A percentile compares a stretch with the other conserved stretches of the same genome.
These are phyloP conservation scores for Xylariaceae sp. DNA, from an alignment of 2,329 filamentous ascomycete species.

Conservation along the genomic window DNA sequence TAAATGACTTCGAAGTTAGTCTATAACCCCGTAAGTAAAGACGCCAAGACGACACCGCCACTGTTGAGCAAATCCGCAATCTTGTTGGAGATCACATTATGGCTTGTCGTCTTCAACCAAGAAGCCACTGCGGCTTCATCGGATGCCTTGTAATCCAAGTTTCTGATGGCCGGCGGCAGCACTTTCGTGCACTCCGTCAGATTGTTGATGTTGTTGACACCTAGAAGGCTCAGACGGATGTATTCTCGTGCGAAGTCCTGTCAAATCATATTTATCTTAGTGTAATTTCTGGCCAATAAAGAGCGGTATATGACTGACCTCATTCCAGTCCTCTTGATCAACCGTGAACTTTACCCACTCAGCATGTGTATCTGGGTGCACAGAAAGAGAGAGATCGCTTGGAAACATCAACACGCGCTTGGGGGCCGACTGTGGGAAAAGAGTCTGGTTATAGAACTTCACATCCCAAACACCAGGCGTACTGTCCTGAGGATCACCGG, in stretches of 20 bases:
- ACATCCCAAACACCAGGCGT: constrained; percentile 53
- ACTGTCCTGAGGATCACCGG: constrained; percentile 47
- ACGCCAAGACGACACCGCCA: not conserved
- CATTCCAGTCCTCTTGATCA: constrained; percentile 40
- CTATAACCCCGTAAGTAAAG: too few species aligned
- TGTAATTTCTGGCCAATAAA: not conserved
- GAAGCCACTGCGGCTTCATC: not conserved
- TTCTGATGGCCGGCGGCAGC: constrained; percentile 34
- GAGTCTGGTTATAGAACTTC: constrained; percentile 44
- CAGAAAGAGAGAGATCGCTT: constrained; percentile 39
- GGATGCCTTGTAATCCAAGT: not conserved
- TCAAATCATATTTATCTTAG: not conserved
- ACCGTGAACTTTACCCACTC: constrained; percentile 37
- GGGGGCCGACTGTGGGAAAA: constrained; percentile 27
- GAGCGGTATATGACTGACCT: constrained; percentile 28
- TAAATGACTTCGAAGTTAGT: too few species aligned
- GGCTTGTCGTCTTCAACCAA: not conserved
- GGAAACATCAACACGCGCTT: constrained; percentile 39
- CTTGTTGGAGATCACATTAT: not conserved
- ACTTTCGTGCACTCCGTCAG: constrained; percentile 54
- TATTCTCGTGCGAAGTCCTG: constrained; percentile 51
- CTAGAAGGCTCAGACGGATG: constrained; percentile 51
- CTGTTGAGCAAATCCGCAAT: not conserved
- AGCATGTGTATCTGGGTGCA: constrained; percentile 33
- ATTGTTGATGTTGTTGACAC: constrained; percentile 54